Conservation (phyloP, 352 stramenopile species). For the Pythium vanterpoolii region DNA sequence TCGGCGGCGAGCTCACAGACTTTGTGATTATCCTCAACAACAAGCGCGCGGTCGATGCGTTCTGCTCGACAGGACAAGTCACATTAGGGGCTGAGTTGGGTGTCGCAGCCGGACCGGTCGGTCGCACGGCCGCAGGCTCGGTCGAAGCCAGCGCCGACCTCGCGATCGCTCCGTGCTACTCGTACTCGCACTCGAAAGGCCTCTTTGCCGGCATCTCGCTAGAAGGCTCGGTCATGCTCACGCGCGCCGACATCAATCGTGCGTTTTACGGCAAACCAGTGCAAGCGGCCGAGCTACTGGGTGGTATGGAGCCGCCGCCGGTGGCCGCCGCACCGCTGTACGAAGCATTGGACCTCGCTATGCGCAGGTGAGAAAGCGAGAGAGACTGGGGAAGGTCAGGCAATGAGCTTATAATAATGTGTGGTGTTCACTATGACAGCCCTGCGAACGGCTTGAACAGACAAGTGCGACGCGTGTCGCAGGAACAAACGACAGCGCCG, state of each 20-base stretch:
- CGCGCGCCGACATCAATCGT: constrained; percentile 88
- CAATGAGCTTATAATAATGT: neutral
- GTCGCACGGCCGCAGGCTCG: constrained; percentile 74
- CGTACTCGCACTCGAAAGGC: constrained; percentile 90
- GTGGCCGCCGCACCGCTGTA: constrained; percentile 83
- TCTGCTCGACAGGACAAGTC: constrained; percentile 80
- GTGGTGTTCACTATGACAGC: constrained; percentile 24
- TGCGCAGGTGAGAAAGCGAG: constrained; percentile 43
- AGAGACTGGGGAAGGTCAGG: neutral
- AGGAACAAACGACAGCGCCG: neutral
- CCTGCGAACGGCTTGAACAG: constrained; percentile 65
- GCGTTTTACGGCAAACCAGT: constrained; percentile 90
- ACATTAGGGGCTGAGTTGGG: constrained; percentile 90
- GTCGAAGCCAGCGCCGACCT: constrained; percentile 72
- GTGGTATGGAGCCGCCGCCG: constrained; percentile 72
- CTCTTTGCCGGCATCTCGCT: constrained; percentile 89
- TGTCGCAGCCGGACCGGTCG: constrained; percentile 87
- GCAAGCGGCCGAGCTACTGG: constrained; percentile 63
- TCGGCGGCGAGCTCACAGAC: constrained; percentile 92
- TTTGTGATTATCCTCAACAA: constrained; percentile 95
- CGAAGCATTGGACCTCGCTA: constrained; percentile 66
- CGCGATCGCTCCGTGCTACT: constrained; percentile 88
- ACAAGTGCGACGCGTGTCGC: constrained; percentile 15
- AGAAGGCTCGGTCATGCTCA: constrained; percentile 88
- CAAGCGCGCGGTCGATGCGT: constrained; percentile 81